Evolutionary conservation across 768 basidiomycete genomes (phyloP).

Genomic region (Termitomyces eurrhizus): DNA sequence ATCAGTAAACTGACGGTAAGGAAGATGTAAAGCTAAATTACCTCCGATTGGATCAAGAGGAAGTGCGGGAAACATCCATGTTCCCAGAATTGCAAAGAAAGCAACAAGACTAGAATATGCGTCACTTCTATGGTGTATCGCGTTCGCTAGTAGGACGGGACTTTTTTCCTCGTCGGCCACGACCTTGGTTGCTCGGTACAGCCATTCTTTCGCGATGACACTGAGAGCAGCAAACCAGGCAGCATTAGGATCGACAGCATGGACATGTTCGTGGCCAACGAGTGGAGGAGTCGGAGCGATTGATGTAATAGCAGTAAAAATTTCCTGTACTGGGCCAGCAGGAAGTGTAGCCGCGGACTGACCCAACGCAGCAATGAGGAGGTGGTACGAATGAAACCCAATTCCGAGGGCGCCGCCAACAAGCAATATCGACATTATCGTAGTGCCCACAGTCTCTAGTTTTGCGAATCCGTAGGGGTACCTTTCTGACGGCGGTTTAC

Average conservation of each 20-base stretch:
- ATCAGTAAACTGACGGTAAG: neutral
- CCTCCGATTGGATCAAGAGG: constrained; percentile 95
- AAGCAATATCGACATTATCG: constrained; percentile 82
- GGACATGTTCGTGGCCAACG: constrained; percentile 53
- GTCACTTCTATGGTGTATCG: constrained; percentile 96
- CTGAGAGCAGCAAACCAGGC: constrained; percentile 92
- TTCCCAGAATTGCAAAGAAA: constrained; percentile 88
- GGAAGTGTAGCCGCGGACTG: constrained; percentile 63
- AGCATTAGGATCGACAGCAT: constrained; percentile 84
- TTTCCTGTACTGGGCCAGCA: constrained; percentile 58
- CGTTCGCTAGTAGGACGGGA: constrained; percentile 93
- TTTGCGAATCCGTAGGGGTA: constrained; percentile 93
- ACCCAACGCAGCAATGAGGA: constrained; percentile 70
- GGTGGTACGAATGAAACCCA: constrained; percentile 86
- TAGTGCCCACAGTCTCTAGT: constrained; percentile 94
- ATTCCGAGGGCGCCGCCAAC: constrained; percentile 82
- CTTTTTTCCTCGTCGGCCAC: constrained; percentile 91
- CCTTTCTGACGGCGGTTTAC: constrained; percentile 69
- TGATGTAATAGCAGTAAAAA: constrained; percentile 54
- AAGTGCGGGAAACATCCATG: constrained; percentile 77
- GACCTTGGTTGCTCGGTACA: constrained; percentile 83
- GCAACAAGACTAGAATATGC: constrained; percentile 92
- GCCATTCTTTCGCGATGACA: constrained; percentile 85
- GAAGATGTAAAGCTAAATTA: constrained; percentile 26
- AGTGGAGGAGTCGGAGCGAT: constrained; percentile 51